Percentiles rank a stretch among this genome's conserved stretches.
phyloP scores from a whole-genome alignment of 2,329 filamentous ascomycete species.

The Pestalotiopsis fici region DNA sequence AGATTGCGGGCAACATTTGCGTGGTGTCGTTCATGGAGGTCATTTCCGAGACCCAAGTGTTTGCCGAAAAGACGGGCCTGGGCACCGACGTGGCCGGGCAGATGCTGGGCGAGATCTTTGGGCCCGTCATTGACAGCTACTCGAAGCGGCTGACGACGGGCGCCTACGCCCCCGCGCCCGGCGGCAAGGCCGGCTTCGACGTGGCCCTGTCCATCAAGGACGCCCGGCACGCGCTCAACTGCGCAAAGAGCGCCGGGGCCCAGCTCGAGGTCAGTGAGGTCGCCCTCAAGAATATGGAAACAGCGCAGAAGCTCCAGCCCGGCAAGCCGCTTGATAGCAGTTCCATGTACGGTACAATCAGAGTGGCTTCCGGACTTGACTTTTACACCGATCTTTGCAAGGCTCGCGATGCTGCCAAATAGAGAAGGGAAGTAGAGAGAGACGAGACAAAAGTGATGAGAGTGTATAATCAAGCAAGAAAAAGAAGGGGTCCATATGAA shows the following conservation, averaged over 20 bases:
- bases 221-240: conserved; percentile 23
- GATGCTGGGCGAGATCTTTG: conserved; percentile 42
- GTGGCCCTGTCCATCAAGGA: conserved; percentile 25
- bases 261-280: conserved; percentile 20
- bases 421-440: neutral
- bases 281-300: conserved; percentile 15
- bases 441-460: neutral
- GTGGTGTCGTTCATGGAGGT: conserved; percentile 39
- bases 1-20: conserved; percentile 40
- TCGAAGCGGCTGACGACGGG: conserved; percentile 43
- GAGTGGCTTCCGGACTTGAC: conserved; percentile 14
- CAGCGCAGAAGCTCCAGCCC: neutral
- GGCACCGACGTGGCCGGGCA: conserved; percentile 40
- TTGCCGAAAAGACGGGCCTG: conserved; percentile 45
- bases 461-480: no score
- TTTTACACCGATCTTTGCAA: conserved; percentile 17
- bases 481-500: no score
- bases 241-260: conserved; percentile 18
- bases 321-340: conserved; percentile 15
- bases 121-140: conserved; percentile 40
- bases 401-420: conserved; percentile 10
- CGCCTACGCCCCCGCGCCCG: conserved; percentile 36
- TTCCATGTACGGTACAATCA: conserved; percentile 16
- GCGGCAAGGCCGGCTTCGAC: conserved; percentile 20
- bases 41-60: conserved; percentile 44